phyloP scores from a whole-genome alignment of 495 filamentous ascomycete species.

The Neurospora sp. region DNA sequence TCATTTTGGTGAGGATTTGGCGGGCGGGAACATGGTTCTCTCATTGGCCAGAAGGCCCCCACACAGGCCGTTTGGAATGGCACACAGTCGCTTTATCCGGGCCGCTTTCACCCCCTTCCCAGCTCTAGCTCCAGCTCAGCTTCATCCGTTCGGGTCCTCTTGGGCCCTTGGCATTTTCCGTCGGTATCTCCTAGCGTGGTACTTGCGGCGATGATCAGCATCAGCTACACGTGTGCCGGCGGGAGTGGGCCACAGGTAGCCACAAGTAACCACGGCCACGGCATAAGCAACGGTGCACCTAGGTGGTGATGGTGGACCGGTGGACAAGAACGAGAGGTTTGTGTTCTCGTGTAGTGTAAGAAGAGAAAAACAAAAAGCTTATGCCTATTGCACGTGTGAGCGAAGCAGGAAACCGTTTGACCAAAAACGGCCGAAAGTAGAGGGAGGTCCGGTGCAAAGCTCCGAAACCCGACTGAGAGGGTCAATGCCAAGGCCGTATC shows the following conservation, averaged over 20 bases:
- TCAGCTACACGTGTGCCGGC: neutral
- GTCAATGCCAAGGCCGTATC: neutral
- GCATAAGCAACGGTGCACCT: neutral
- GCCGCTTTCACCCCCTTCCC: neutral
- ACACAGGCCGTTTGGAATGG: too few species aligned
- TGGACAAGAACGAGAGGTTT: neutral
- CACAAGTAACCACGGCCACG: neutral
- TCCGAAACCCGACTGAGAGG: neutral
- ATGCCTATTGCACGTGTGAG: neutral
- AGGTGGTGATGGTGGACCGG: too few species aligned
- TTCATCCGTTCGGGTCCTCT: neutral
- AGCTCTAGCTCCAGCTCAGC: neutral
- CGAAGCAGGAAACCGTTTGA: neutral
- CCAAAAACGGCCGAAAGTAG: neutral
- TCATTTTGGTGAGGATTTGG: too few species aligned
- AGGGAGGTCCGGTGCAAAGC: neutral
- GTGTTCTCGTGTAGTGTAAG: neutral
- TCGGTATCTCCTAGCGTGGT: neutral
- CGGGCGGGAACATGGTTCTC: too few species aligned
- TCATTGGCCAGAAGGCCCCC: too few species aligned
- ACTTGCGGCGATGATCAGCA: neutral
- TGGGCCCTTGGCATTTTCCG: neutral
- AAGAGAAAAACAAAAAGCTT: neutral
- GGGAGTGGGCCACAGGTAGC: neutral
- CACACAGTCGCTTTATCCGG: too few species aligned